Conservation (phyloP, 345 rosid species). For the Eucalyptus lansdowneana region DNA sequence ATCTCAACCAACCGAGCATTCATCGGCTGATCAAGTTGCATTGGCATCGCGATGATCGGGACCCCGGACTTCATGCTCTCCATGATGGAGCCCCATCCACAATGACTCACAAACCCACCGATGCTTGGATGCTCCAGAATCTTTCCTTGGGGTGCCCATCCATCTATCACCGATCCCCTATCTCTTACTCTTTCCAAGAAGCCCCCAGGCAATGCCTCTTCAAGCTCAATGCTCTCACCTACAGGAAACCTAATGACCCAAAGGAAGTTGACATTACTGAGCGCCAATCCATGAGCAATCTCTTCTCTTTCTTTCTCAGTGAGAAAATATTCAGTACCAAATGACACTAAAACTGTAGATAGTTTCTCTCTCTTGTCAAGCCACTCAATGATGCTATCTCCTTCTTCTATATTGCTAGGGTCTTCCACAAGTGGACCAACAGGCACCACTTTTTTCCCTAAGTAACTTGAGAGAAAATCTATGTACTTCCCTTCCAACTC, state of each 20-base stretch:
- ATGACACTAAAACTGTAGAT: too few relatives aligned
- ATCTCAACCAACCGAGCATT: not conserved
- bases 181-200: slow-evolving; percentile 5
- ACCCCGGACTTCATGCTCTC: slow-evolving; percentile 12
- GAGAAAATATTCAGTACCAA: too few relatives aligned
- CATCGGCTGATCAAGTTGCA: slow-evolving; percentile 8
- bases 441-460: too few relatives aligned
- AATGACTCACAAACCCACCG: slow-evolving; percentile 17
- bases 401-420: too few relatives aligned
- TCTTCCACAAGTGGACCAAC: too few relatives aligned
- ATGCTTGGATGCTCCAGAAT: slow-evolving; percentile 2
- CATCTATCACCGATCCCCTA: slow-evolving; percentile 9
- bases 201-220: slow-evolving; percentile 14
- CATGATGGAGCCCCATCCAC: slow-evolving; percentile 17
- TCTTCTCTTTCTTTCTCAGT: too few relatives aligned
- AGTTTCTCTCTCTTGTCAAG: too few relatives aligned
- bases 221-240: not conserved
- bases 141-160: slow-evolving; percentile 21
- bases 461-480: not conserved
- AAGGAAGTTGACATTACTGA: too few relatives aligned
- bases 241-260: too few relatives aligned
- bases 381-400: too few relatives aligned
- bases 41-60: slow-evolving; percentile 13
- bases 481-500: slow-evolving; percentile 20
- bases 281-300: too few relatives aligned